Base-by-base conservation (phyloP, 495 filamentous ascomycete genomes). In the Penicillium crystallinum region DNA sequence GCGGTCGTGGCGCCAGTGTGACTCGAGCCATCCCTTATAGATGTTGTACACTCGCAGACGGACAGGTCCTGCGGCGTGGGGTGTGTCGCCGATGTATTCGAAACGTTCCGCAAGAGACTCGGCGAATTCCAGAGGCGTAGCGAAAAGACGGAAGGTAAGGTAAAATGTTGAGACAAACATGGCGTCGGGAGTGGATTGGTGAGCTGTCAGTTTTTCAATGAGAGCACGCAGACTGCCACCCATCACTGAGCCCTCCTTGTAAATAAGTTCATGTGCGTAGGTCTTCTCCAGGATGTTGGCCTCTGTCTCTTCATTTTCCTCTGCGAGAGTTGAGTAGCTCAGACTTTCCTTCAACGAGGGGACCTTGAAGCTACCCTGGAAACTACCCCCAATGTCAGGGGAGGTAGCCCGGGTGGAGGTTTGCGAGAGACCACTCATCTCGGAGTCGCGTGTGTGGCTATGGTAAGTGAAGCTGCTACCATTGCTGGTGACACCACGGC, bases 1-100 rank as follows among this genome's bases (percentile, higher is more conserved):
- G 22, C 83, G 78, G 23, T 89, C 83, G 52, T 87, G 81, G 22
- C 87, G 84, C 95, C 95, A 99, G 70, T 97, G 90, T 2, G 87
- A 91, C 70, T 99, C 95, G 4, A 99, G 72, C 95, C 95, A 99
- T 27, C 86, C 85, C 69, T 99, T 99, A 76, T 97, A 89, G 34
- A 91, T 83, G 64, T 99, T 97, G 76, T 95, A 97, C 0, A 97
- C 90, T 14, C 95, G 82, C 30, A 97, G 75, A 30, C 91, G 86
- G 17, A 97, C 91, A 0, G 91, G 90, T 4, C 74, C 78, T 8
- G 88, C 85, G 17, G 88, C 82, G 39, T 81, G 76, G 10, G 84
- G 80, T 27, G 82, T 85, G 37, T 95, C 87, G 6, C 80, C 87
- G 48, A 96, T 86, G 59, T 96, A 95, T 52, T 97, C 87, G 67